A percentile compares a stretch with the other conserved stretches of the same genome.
Conservation (phyloP, 75 land plant genomes). For the Picea sitchensis region DNA sequence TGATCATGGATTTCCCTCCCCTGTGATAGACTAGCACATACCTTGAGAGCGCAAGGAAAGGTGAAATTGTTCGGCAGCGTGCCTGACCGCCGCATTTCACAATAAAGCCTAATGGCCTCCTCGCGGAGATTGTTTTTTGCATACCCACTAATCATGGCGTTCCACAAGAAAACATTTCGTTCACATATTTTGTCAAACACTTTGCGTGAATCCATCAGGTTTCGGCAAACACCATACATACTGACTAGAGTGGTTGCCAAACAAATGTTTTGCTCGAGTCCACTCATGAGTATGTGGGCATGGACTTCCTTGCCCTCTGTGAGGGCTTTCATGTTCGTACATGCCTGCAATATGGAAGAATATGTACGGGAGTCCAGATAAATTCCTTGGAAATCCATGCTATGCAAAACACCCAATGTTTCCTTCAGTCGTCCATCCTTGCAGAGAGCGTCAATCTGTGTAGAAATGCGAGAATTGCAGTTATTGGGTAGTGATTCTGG, state of each 20-base stretch:
- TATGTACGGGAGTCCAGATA: not conserved
- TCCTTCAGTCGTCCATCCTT: not conserved
- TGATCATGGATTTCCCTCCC: slow-evolving; percentile 9
- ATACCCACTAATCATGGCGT: slow-evolving; percentile 42
- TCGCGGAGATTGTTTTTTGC: slow-evolving; percentile 24
- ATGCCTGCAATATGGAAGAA: slow-evolving; percentile 26
- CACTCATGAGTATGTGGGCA: slow-evolving; percentile 13
- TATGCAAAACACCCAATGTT: not conserved
- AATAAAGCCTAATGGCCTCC: slow-evolving; percentile 30
- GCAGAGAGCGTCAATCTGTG: not conserved
- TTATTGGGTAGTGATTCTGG: not conserved
- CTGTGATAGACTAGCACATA: slow-evolving; percentile 3
- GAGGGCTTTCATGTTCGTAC: slow-evolving; percentile 29
- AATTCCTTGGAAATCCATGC: not conserved
- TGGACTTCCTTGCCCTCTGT: slow-evolving; percentile 33
- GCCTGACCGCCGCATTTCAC: slow-evolving; percentile 14
- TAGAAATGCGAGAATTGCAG: not conserved
- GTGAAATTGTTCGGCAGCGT: slow-evolving; percentile 8
- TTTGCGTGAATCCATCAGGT: slow-evolving; percentile 30
- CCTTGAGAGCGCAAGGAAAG: slow-evolving; percentile 9
- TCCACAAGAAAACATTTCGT: slow-evolving; percentile 40
- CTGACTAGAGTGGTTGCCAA: slow-evolving; percentile 45
- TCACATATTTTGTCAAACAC: slow-evolving; percentile 26
- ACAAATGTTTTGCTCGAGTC: slow-evolving; percentile 12
- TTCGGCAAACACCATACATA: slow-evolving; percentile 49